Base-by-base conservation (phyloP, 441 rosid species). In the Breynia disticha region DNA sequence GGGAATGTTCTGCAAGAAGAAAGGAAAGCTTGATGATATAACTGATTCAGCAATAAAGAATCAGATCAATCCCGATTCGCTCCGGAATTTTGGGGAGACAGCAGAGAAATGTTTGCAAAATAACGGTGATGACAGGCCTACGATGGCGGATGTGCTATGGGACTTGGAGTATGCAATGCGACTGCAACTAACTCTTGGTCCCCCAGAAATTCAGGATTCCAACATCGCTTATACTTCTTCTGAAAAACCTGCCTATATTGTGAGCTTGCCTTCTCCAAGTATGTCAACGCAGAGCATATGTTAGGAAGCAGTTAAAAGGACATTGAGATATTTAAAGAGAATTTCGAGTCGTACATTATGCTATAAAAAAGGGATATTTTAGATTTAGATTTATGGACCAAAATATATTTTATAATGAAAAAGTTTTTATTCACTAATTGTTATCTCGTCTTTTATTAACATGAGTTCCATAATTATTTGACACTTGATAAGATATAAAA, bases 161-260 rank as follows among this genome's bases (percentile, higher is more conserved):
- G 80, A 81, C 64, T 62, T 76, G 76, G 79, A 81, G 54, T 76
- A 76, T 53, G 63, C 77, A 37, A 21, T 78, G 46, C 79, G 62
- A 63, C 73, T 76, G 39, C 83, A 76, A 56, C 56, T 64, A 56
- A 69, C 67, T 15, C 44, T 59, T 7, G 32, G 35, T 2, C 42
- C 0, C 3, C 63, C 70, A 46, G 73, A 68, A 45, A 61, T 64
- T 13, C 67, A 62, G 0, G 73, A 64, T n/a, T 69, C 71, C 63
- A 74, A 77, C 48, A 55, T 19, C 0, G 43, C 18, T 1, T 67
- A 60, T 47, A 62, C 52, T 50, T 78, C 74, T 0, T 42, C 56
- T 68, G 4, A 7, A 49, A 14, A 19, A 41, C 13, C 3, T 63
- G 44, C 50, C 65, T 0, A 43, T 42, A 13, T 66, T 15, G 62